phyloP scores from a whole-genome alignment of 1,284 basidiomycete species.

The Inonotus hispidus region DNA sequence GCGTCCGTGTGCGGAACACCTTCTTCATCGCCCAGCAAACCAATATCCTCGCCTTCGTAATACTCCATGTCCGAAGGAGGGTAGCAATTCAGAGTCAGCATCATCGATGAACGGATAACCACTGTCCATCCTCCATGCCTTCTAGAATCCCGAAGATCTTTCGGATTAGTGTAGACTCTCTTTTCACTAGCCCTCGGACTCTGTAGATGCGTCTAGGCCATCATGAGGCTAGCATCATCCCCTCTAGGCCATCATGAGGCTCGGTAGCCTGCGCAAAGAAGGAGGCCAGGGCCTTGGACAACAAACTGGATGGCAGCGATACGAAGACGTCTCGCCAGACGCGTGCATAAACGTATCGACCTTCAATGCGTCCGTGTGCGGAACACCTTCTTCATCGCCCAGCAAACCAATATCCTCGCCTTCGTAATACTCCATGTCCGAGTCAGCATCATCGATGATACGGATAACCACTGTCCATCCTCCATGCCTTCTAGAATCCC shows the following conservation, averaged over 20 bases:
- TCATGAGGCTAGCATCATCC: too few relatives aligned
- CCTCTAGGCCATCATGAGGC: too few relatives aligned
- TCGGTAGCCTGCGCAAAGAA: conserved; percentile 44
- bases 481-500: conserved; percentile 40
- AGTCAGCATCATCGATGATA: conserved; percentile 44
- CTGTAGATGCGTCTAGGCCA: conserved; percentile 29
- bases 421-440: conserved; percentile 54
- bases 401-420: conserved; percentile 61
- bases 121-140: conserved; percentile 42
- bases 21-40: conserved; percentile 54
- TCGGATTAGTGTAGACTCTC: conserved; percentile 44
- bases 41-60: conserved; percentile 54
- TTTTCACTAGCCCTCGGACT: conserved; percentile 39
- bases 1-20: conserved; percentile 25
- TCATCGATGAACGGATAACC: conserved; percentile 47
- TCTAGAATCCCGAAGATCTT: conserved; percentile 44
- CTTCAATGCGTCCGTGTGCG: too few relatives aligned
- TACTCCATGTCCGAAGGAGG: conserved; percentile 57
- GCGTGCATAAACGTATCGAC: conserved; percentile 33
- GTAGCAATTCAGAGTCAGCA: too few relatives aligned
- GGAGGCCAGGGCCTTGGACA: conserved; percentile 48
- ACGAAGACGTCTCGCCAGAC: conserved; percentile 48
- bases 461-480: conserved; percentile 47
- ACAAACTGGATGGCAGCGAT: conserved; percentile 49
- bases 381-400: conserved; percentile 47